Evolutionary conservation across 2,329 filamentous ascomycete species (phyloP).

Genomic region (Ophiostoma perfectum): DNA sequence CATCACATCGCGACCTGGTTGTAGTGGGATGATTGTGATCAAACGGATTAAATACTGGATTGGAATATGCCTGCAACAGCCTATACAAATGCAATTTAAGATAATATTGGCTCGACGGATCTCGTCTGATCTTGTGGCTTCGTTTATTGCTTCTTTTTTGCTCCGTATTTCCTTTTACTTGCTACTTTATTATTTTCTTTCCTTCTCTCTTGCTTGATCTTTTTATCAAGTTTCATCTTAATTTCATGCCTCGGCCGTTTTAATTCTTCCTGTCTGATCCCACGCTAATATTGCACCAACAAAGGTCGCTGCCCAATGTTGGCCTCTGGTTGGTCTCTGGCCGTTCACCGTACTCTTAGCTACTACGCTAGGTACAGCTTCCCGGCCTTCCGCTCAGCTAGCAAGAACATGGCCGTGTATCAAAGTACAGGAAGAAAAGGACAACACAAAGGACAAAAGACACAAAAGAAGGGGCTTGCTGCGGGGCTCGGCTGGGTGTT

Average conservation of each 20-base stretch:
- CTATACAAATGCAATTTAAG: too few species aligned
- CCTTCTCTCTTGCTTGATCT: background rate
- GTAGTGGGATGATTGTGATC: too few species aligned
- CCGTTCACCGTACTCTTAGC: conserved; percentile 20
- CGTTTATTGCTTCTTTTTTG: too few species aligned
- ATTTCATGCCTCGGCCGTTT: background rate
- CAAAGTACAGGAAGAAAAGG: background rate
- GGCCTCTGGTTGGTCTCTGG: background rate
- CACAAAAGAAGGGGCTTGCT: background rate
- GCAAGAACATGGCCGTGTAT: conserved; percentile 6
- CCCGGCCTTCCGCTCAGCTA: conserved; percentile 18
- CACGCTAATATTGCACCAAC: background rate
- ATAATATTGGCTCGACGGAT: too few species aligned
- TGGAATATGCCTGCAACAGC: too few species aligned
- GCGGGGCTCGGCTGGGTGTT: background rate
- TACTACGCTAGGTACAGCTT: conserved; percentile 19
- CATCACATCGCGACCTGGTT: too few species aligned
- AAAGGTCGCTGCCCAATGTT: conserved; percentile 8
- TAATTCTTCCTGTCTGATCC: conserved; percentile 7
- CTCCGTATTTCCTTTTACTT: too few species aligned
- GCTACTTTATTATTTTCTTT: background rate
- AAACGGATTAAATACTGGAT: too few species aligned
- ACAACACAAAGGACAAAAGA: background rate
- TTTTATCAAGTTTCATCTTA: background rate
- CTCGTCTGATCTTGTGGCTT: too few species aligned